A percentile compares a stretch with the other conserved stretches of the same genome.
phyloP scores from a whole-genome alignment of 192 early-diverging fungal genomes.

The Gaertneriomyces semiglobifer region DNA sequence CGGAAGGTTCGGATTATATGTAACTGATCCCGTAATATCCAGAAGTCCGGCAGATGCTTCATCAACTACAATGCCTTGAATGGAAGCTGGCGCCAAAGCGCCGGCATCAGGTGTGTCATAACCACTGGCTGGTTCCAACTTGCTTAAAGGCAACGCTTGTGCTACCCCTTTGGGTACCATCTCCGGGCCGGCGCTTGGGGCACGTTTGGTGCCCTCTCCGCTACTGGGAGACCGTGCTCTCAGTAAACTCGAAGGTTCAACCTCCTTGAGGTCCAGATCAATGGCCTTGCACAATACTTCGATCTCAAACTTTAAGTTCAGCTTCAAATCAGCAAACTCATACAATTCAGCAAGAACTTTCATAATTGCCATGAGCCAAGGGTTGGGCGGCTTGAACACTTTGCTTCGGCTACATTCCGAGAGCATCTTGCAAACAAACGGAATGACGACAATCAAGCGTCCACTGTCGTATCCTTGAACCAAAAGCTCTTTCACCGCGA shows the following conservation, averaged over 20 bases:
- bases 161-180: too few relatives aligned
- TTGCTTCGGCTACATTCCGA: conserved; percentile 81
- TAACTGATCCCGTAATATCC: conserved; percentile 64
- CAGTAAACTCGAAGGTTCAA: background rate
- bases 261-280: conserved; percentile 70
- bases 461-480: conserved; percentile 86
- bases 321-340: conserved; percentile 86
- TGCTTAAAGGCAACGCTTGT: too few relatives aligned
- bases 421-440: conserved; percentile 96
- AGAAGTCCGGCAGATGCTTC: conserved; percentile 41
- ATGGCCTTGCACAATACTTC: conserved; percentile 94
- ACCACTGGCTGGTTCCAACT: too few relatives aligned
- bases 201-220: conserved; percentile 11
- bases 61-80: conserved; percentile 11
- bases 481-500: conserved; percentile 91
- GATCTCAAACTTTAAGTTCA: conserved; percentile 96
- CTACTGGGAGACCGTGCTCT: conserved; percentile 14
- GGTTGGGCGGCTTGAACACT: conserved; percentile 93
- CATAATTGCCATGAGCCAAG: conserved; percentile 97
- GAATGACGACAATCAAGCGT: conserved; percentile 91
- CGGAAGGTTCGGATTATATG: conserved; percentile 76
- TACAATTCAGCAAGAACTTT: conserved; percentile 89
- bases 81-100: too few relatives aligned
- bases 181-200: background rate
- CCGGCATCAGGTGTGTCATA: too few relatives aligned